phyloP scores from a whole-genome alignment of 495 filamentous ascomycete species.

The Cryomyces minteri region DNA sequence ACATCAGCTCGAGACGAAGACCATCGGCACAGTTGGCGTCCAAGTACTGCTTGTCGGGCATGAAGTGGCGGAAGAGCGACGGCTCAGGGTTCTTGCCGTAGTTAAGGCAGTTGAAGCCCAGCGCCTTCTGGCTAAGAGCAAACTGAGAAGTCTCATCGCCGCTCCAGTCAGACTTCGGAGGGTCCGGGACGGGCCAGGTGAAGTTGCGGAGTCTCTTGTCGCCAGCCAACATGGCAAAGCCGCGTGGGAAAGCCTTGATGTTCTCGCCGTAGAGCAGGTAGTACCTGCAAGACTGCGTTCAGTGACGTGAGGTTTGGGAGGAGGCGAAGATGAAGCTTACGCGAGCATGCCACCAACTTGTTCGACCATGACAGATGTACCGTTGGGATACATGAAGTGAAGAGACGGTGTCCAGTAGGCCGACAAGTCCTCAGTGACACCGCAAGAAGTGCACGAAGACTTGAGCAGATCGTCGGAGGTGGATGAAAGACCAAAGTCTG shows the following conservation, averaged over 20 bases:
- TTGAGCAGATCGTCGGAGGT: conserved; percentile 23
- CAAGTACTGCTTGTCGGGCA: conserved; percentile 63
- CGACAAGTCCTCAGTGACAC: conserved; percentile 38
- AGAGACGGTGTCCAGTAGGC: conserved; percentile 45
- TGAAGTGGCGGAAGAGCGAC: conserved; percentile 57
- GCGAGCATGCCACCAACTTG: conserved; percentile 39
- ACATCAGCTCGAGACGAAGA: conserved; percentile 67
- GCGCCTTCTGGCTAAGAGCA: conserved; percentile 55
- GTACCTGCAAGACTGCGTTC: conserved; percentile 24
- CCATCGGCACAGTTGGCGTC: conserved; percentile 62
- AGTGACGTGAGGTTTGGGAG: background rate
- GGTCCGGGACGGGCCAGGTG: conserved; percentile 47
- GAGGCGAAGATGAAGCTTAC: conserved; percentile 17
- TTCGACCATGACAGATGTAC: conserved; percentile 32
- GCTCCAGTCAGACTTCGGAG: conserved; percentile 53
- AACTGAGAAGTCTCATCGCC: conserved; percentile 33
- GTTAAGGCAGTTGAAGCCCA: conserved; percentile 89
- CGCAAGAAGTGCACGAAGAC: conserved; percentile 37
- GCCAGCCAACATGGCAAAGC: conserved; percentile 79
- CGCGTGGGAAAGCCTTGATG: conserved; percentile 55
- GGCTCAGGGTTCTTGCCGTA: conserved; percentile 40
- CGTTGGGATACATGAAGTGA: conserved; percentile 36
- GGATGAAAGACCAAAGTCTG: conserved; percentile 29
- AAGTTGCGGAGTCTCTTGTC: conserved; percentile 51
- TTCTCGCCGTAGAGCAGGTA: conserved; percentile 48